Conservation (phyloP, 331 rosid genomes). For the Malus hybrid region DNA sequence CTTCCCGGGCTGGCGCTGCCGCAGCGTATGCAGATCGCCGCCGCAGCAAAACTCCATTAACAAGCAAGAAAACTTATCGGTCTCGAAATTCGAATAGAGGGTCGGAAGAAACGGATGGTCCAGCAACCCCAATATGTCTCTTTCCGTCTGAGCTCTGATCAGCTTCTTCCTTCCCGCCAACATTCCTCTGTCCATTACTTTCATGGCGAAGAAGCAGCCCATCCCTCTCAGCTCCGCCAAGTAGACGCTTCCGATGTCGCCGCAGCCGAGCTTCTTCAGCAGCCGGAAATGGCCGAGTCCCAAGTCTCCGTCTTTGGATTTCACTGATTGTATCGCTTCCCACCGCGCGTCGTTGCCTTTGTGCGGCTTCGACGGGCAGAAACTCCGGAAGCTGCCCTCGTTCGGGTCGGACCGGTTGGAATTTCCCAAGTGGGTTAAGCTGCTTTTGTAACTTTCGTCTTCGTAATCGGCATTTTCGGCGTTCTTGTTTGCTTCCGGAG, state of each 20-base stretch:
- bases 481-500: constrained; percentile 4
- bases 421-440: not conserved
- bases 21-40: constrained; percentile 50
- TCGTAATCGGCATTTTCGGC: constrained; percentile 6
- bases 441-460: not conserved
- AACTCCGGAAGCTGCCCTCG: constrained; percentile 19
- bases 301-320: constrained; percentile 30
- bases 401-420: constrained; percentile 16
- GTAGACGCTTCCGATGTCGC: constrained; percentile 56
- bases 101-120: constrained; percentile 61
- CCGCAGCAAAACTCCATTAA: constrained; percentile 62
- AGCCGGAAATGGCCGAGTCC: constrained; percentile 45
- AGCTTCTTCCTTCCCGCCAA: constrained; percentile 44
- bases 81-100: constrained; percentile 53
- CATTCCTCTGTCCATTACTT: constrained; percentile 50
- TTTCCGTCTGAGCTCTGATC: constrained; percentile 48
- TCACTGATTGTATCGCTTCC: constrained; percentile 44
- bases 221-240: constrained; percentile 43
- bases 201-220: constrained; percentile 46
- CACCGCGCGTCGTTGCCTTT: constrained; percentile 44
- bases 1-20: constrained; percentile 50
- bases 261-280: constrained; percentile 54
- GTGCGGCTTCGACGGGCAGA: constrained; percentile 45
- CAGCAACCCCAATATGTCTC: constrained; percentile 38
- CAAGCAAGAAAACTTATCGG: constrained; percentile 54